Conservation (phyloP, 257 asterid genomes). For the Mitragyna speciosa region DNA sequence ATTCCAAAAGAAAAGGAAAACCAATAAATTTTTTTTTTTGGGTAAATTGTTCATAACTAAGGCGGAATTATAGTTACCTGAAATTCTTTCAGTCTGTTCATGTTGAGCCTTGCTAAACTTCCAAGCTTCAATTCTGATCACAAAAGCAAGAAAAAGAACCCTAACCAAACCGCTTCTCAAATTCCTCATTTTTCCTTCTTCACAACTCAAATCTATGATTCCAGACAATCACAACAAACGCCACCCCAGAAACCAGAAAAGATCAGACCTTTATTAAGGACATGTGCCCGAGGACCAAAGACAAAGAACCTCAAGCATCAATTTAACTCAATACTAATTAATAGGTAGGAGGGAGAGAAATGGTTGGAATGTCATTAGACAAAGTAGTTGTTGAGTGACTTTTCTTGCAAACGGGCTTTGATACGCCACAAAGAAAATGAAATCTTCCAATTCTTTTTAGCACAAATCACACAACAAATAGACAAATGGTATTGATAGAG, state of each 20-base stretch:
- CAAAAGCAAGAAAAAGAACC: constrained; percentile 21
- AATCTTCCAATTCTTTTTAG: constrained; percentile 10
- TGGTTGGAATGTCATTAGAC: constrained; percentile 52
- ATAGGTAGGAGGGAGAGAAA: constrained; percentile 27
- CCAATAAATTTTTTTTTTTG: neutral
- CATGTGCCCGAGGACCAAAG: constrained; percentile 19
- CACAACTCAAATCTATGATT: constrained; percentile 20
- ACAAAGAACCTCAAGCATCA: constrained; percentile 11
- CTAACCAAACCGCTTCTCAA: constrained; percentile 25
- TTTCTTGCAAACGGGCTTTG: constrained; percentile 43
- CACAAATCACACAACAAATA: neutral
- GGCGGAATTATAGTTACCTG: constrained; percentile 24
- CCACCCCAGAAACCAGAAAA: constrained; percentile 11
- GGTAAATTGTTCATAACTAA: neutral
- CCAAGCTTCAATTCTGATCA: constrained; percentile 34
- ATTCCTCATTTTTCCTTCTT: constrained; percentile 19
- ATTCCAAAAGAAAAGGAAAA: neutral
- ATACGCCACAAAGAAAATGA: constrained; percentile 19
- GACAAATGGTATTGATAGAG: constrained; percentile 15
- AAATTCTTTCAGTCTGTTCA: constrained; percentile 43
- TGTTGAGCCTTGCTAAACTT: constrained; percentile 38
- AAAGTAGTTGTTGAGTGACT: constrained; percentile 43
- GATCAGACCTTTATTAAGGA: constrained; percentile 14
- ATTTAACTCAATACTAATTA: constrained; percentile 5
- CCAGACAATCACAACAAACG: neutral